Conservation (phyloP, 1,139 yeast species). For the Saccharomyces uvarum region DNA sequence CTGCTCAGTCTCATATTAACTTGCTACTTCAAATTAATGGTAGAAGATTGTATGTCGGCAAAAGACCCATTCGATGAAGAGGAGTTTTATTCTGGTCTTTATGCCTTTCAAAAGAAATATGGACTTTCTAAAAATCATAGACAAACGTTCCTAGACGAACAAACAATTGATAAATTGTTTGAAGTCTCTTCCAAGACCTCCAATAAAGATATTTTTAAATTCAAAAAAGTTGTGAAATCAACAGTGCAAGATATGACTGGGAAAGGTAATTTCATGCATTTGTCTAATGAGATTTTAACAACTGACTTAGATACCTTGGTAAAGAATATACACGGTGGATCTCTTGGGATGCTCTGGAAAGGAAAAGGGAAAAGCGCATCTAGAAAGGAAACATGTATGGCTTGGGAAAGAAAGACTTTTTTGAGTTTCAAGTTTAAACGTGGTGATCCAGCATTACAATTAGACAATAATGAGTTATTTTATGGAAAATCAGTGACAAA, state of each 20-base stretch:
- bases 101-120: slow-evolving; percentile 62
- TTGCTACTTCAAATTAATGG: slow-evolving; percentile 55
- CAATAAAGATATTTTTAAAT: slow-evolving; percentile 48
- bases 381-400: slow-evolving; percentile 20
- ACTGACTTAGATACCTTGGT: slow-evolving; percentile 42
- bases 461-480: slow-evolving; percentile 20
- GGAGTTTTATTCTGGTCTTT: slow-evolving; percentile 52
- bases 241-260: slow-evolving; percentile 64
- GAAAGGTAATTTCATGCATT: slow-evolving; percentile 33
- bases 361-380: slow-evolving; percentile 40
- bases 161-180: slow-evolving; percentile 55
- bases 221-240: slow-evolving; percentile 60
- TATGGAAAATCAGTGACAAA: slow-evolving; percentile 8
- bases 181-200: slow-evolving; percentile 48
- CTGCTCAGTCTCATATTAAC: slow-evolving; percentile 62
- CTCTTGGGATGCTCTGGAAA: slow-evolving; percentile 43
- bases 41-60: slow-evolving; percentile 72
- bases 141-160: slow-evolving; percentile 54
- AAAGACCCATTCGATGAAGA: slow-evolving; percentile 82
- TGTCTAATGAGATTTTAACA: slow-evolving; percentile 44
- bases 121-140: slow-evolving; percentile 39
- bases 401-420: slow-evolving; percentile 18
- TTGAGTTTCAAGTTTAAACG: slow-evolving; percentile 24
- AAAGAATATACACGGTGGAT: slow-evolving; percentile 38
- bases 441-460: slow-evolving; percentile 28